Percentiles rank a stretch among this genome's conserved stretches.
phyloP scores from a whole-genome alignment of 345 rosid genomes.

The Boechera stricta region DNA sequence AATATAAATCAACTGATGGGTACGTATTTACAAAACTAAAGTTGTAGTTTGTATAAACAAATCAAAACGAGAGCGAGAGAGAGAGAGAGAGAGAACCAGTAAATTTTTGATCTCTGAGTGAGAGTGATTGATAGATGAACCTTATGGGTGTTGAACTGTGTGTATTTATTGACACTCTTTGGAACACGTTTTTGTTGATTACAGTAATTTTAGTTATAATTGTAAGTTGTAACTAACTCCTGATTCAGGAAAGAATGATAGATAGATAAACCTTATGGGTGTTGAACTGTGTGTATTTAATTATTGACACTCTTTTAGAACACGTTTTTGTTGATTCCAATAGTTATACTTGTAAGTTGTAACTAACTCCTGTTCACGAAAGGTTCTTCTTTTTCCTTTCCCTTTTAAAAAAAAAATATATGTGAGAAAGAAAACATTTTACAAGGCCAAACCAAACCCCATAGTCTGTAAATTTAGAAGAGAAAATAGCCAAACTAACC shows the following conservation, averaged over 20 bases:
- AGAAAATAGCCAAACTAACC: neutral
- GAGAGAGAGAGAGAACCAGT: conserved; percentile 27
- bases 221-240: neutral
- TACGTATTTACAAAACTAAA: neutral
- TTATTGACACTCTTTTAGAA: neutral
- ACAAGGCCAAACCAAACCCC: neutral
- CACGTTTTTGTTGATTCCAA: neutral
- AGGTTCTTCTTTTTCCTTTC: neutral
- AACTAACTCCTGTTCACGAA: neutral
- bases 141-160: neutral
- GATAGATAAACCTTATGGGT: neutral
- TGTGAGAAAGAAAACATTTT: neutral
- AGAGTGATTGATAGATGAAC: neutral
- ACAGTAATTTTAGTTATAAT: neutral
- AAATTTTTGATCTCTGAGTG: conserved; percentile 12
- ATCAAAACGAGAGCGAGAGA: neutral
- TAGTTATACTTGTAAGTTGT: neutral
- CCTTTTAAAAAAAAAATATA: neutral
- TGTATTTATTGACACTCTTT: conserved; percentile 23
- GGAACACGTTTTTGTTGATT: conserved; percentile 5
- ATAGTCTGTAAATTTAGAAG: too few species aligned
- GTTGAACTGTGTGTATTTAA: conserved; percentile 21
- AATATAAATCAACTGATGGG: neutral
- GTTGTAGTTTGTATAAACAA: neutral
- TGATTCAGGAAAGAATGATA: neutral